Evolutionary conservation across 192 early-diverging fungal species (phyloP).

Genomic region (Entomortierella lignicola): DNA sequence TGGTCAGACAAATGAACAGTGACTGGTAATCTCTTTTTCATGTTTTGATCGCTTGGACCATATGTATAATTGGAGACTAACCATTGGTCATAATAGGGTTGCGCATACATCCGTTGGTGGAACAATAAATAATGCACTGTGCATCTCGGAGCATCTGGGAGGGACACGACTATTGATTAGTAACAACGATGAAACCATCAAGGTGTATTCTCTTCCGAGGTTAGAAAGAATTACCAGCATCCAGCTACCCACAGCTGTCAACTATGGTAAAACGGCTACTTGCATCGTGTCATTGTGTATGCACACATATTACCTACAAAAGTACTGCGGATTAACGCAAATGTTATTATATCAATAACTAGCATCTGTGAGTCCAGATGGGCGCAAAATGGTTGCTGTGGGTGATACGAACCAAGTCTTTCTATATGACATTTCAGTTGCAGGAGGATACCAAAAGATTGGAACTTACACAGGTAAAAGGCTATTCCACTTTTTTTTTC

Average conservation of each 20-base stretch:
- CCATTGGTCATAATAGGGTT: conserved; percentile 13
- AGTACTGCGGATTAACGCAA: not conserved
- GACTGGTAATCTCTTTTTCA: conserved; percentile 61
- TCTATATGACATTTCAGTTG: conserved; percentile 80
- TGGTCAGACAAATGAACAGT: conserved; percentile 71
- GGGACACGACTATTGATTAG: conserved; percentile 85
- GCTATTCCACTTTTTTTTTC: not conserved
- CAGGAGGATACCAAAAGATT: conserved; percentile 77
- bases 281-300: not conserved
- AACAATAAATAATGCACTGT: conserved; percentile 89
- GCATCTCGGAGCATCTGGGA: conserved; percentile 66
- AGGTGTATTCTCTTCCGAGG: conserved; percentile 85
- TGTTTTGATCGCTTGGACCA: not conserved
- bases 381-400: conserved; percentile 90
- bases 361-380: conserved; percentile 93
- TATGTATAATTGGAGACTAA: not conserved
- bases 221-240: conserved; percentile 81
- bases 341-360: not conserved
- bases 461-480: conserved; percentile 75
- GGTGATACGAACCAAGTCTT: conserved; percentile 91
- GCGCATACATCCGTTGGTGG: conserved; percentile 41
- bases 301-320: not conserved
- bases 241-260: conserved; percentile 89
- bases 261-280: conserved; percentile 66
- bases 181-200: conserved; percentile 96